Conservation (phyloP, 495 filamentous ascomycete genomes). For the Pseudotulostoma volvatum region DNA sequence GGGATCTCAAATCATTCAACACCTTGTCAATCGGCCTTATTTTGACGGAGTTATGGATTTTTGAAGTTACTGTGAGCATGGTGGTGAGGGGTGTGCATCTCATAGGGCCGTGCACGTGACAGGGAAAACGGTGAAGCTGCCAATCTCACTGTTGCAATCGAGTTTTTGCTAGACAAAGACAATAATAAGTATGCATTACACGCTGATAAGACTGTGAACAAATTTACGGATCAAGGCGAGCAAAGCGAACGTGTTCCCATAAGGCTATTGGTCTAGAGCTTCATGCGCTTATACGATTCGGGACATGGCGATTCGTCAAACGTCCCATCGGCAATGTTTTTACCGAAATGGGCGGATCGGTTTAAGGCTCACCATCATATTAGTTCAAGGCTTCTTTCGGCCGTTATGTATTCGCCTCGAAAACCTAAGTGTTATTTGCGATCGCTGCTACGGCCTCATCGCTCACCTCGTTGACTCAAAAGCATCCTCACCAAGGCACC, state of each 20-base stretch:
- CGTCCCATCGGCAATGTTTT: conserved; percentile 4
- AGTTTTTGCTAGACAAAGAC: too few species aligned
- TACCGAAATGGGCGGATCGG: conserved; percentile 6
- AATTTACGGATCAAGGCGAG: neutral
- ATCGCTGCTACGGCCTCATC: neutral
- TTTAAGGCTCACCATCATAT: conserved; percentile 12
- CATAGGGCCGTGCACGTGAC: too few species aligned
- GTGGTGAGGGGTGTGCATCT: too few species aligned
- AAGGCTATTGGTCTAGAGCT: neutral
- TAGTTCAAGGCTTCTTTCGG: conserved; percentile 11
- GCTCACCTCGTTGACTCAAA: neutral
- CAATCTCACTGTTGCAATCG: neutral
- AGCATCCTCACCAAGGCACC: too few species aligned
- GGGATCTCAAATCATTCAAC: too few species aligned
- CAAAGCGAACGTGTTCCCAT: neutral
- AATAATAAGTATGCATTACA: neutral
- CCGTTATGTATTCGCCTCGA: neutral
- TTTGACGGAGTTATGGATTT: too few species aligned
- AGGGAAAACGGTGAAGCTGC: neutral
- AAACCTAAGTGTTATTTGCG: neutral
- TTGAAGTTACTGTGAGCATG: too few species aligned
- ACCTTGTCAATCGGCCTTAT: too few species aligned
- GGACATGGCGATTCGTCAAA: neutral
- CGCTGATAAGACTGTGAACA: neutral
- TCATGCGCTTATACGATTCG: neutral